Base-by-base conservation (phyloP, 441 rosid species). In the Kokia cookei region DNA sequence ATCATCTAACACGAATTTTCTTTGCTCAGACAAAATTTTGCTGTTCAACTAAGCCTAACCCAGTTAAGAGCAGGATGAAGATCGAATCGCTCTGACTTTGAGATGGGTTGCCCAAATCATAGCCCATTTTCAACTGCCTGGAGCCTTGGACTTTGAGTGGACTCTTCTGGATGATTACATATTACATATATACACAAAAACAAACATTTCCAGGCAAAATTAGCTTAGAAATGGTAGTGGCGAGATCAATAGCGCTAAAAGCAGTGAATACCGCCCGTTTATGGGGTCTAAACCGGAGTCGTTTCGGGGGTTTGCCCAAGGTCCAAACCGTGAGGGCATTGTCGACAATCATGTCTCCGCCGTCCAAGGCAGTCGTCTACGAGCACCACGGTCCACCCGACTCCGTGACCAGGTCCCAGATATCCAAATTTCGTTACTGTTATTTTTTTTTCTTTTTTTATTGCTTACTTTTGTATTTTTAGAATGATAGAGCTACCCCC, bases 321-420 rank as follows among this genome's bases (percentile, higher is more conserved):
- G 60, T 65, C 69, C 77, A 74, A 60, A 57, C 62, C 1, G 11
- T 82, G 0, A 81, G 89, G 77, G 76, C 92, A n/a, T 87, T 86
- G 80, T 85, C 97, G 2, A 83, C 87, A 10, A 57, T 84, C 67
- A 81, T 86, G 86, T 93, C 97, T 8, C 97, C 98, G 80, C 93
- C 97, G 35, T 90, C 97, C 15, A 93, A 79, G 74, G 97, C 97
- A 64, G 86, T 90, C 64, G 84, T 89, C 43, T 95, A 95, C 90
- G 94, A 95, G 51, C 88, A 82, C 61, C 94, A 90, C 19, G 97
- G 97, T 66, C 82, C 92, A 26, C 94, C 97, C 5, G 97, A 90
- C 78, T 74, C 92, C 1, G 96, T 95, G 75, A 87, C 91, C 70
- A 88, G 90, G 94, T 92, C 63, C 61, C 72, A 2, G 19, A 58